Base-by-base conservation (phyloP, 179 eudicot genomes). In the Corrigiola litoralis region DNA sequence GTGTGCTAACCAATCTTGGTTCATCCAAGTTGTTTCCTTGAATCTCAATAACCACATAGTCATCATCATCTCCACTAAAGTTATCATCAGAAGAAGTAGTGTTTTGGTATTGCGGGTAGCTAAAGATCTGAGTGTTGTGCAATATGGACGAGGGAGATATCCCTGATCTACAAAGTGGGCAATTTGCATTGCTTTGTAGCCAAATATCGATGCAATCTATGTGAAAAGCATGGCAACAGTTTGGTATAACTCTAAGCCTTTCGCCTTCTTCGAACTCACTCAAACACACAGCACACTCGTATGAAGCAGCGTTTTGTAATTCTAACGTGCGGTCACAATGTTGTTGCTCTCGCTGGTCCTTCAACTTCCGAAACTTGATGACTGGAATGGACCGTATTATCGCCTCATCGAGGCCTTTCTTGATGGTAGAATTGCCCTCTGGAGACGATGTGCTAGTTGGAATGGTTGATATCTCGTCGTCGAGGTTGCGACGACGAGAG, bases 161-260 rank as follows among this genome's bases (percentile, higher is more conserved):
- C 55, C 81, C 79, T 1, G 77, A 75, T 62, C 97, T 56, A 60
- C 97, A 90, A 29, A 90, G 85, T 0, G 97, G 97, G 46, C 95
- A 90, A 33, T 90, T 90, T 0, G 79, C 83, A 49, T 82, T 90
- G 44, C 61, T 79, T 51, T 90, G 97, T 14, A 90, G 71, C 97
- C 97, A 90, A 33, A 90, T 78, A 60, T 90, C 97, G 17, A 90
- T 87, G 44, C 97, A 90, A 70, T 90, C 97, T 1, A 90, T 82
- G 53, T 90, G 97, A 56, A 87, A 90, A 0, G 83, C 75, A 33
- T 90, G 97, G 8, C 75, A 75, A 29, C 97, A 90, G 25, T 80
- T 81, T 1, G 97, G 97, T 1, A 90, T 84, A 0, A 75, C 79
- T 63, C 95, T 54, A 0, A 90, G 72, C 40, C 73, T 87, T 63